Evolutionary conservation across 345 rosid genomes (phyloP).

Genomic region (Eucalyptus marginata): DNA sequence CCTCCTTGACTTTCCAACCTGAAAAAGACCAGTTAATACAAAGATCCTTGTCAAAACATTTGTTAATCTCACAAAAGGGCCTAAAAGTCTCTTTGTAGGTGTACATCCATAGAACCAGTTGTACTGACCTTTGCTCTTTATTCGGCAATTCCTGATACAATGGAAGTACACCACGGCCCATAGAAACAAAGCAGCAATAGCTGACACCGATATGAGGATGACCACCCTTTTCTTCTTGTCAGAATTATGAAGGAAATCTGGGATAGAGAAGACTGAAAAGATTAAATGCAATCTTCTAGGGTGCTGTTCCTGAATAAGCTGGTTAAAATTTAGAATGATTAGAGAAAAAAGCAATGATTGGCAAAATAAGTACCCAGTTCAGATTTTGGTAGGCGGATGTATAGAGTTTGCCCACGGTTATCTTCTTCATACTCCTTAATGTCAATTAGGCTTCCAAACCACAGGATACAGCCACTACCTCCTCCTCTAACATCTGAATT

Average conservation of each 20-base stretch:
- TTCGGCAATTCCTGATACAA: not conserved
- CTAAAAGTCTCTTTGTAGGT: not conserved
- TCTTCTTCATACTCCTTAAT: not conserved
- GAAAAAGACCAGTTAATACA: not conserved
- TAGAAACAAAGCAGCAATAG: not conserved
- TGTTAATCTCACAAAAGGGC: not conserved
- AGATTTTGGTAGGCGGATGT: not conserved
- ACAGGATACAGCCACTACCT: constrained; percentile 12
- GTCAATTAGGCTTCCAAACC: not conserved
- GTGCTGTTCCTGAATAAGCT: not conserved
- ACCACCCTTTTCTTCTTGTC: not conserved
- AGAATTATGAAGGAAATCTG: not conserved
- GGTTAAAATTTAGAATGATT: not conserved
- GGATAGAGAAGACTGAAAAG: not conserved
- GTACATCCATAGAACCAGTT: not conserved
- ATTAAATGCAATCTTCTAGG: not conserved
- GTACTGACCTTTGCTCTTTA: not conserved
- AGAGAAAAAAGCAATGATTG: not conserved
- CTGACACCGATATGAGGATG: not conserved
- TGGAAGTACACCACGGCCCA: not conserved
- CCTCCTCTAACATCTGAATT: constrained; percentile 1
- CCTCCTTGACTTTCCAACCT: not conserved
- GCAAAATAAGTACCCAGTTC: not conserved
- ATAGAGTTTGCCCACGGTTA: not conserved
- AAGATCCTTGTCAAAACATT: not conserved